phyloP scores from a whole-genome alignment of 768 basidiomycete species.

The Mycena sanguinolenta region DNA sequence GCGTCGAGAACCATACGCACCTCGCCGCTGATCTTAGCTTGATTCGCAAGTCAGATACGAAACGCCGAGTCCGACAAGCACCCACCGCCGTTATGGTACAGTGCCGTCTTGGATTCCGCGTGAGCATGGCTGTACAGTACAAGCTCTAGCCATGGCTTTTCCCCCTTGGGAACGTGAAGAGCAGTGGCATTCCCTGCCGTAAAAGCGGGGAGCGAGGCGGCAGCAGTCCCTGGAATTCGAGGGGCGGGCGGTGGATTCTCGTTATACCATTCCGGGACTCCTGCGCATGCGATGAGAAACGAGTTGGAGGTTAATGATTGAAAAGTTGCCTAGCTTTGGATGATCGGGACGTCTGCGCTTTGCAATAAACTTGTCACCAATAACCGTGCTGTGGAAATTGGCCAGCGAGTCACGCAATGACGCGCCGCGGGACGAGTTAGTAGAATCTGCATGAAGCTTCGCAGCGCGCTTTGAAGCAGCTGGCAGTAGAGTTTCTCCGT shows the following conservation, averaged over 20 bases:
- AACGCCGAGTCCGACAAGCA: neutral
- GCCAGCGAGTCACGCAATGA: conserved; percentile 28
- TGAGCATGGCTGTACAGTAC: conserved; percentile 36
- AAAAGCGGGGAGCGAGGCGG: neutral
- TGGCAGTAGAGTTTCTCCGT: too few species aligned
- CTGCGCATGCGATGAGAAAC: neutral
- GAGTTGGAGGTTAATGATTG: neutral
- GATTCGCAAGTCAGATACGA: neutral
- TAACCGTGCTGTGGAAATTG: conserved; percentile 29
- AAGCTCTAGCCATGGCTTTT: conserved; percentile 28
- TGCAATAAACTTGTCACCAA: conserved; percentile 21
- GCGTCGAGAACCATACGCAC: conserved; percentile 27
- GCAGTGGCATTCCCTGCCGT: neutral
- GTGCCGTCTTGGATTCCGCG: conserved; percentile 1
- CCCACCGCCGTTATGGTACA: conserved; percentile 35
- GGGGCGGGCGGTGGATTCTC: conserved; percentile 22
- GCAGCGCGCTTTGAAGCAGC: too few species aligned
- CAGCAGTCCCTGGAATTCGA: conserved; percentile 22
- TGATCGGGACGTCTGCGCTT: conserved; percentile 32
- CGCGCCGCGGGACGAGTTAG: conserved; percentile 31
- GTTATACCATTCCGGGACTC: conserved; percentile 27
- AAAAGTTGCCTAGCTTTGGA: conserved; percentile 24
- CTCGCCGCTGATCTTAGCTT: conserved; percentile 28
- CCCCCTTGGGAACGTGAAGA: neutral
- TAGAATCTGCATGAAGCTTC: conserved; percentile 29